A percentile compares a stretch with the other conserved stretches of the same genome.
Conservation (phyloP, 768 basidiomycete genomes). For the Leccinellum rugosiceps region DNA sequence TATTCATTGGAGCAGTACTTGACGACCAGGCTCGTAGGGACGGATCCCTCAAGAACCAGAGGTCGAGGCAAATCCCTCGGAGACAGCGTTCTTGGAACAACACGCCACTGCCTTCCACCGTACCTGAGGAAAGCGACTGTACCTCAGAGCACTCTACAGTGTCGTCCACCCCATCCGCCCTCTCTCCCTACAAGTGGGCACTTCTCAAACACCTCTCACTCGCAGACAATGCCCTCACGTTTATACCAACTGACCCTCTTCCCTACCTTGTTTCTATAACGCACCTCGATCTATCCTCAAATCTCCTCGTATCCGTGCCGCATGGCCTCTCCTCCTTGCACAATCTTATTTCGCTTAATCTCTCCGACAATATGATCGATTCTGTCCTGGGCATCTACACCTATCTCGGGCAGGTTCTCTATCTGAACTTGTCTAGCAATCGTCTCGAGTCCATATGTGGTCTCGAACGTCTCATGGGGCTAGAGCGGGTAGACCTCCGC, state of each 20-base stretch:
- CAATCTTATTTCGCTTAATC: constrained; percentile 85
- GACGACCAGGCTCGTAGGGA: constrained; percentile 69
- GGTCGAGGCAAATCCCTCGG: constrained; percentile 42
- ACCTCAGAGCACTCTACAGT: constrained; percentile 19
- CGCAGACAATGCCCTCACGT: constrained; percentile 78
- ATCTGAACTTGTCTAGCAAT: constrained; percentile 80
- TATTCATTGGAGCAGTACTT: constrained; percentile 74
- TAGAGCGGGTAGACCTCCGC: constrained; percentile 84
- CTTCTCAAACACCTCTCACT: constrained; percentile 74
- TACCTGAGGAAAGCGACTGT: constrained; percentile 39
- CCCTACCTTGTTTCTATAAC: constrained; percentile 70
- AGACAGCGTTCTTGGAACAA: constrained; percentile 47
- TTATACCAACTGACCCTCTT: constrained; percentile 65
- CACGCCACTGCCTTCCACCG: constrained; percentile 53
- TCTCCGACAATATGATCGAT: constrained; percentile 97
- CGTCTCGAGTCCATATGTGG: constrained; percentile 94
- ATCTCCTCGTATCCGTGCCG: constrained; percentile 87
- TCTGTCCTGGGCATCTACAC: constrained; percentile 87
- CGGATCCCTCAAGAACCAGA: constrained; percentile 47
- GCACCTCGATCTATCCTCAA: constrained; percentile 86
- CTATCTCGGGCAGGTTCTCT: constrained; percentile 71
- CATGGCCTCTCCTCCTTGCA: constrained; percentile 68
- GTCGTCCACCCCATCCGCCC: constrained; percentile 32
- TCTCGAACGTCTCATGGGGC: constrained; percentile 80
- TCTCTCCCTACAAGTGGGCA: constrained; percentile 68